Conservation (phyloP, 2,329 filamentous ascomycete species). For the Talaromyces sp. region DNA sequence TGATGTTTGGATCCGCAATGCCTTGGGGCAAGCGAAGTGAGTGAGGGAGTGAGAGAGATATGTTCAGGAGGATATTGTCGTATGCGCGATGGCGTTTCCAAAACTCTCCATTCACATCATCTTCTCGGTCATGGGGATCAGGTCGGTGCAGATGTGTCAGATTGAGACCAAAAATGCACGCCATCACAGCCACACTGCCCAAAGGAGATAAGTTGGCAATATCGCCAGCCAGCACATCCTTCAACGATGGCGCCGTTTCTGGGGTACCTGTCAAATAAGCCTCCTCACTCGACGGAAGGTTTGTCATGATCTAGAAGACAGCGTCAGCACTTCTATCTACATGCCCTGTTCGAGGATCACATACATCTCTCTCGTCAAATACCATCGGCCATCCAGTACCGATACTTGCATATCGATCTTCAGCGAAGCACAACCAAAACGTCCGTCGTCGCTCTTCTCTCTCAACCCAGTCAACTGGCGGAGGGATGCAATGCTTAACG, state of each 20-base stretch:
- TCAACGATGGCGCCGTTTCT: conserved; percentile 64
- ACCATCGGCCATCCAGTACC: conserved; percentile 97
- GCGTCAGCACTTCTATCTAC: conserved; percentile 19
- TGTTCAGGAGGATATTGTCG: conserved; percentile 87
- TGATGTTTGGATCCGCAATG: conserved; percentile 72
- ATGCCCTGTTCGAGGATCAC: conserved; percentile 20
- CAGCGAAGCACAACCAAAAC: conserved; percentile 90
- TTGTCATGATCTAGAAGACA: conserved; percentile 64
- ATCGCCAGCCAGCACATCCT: conserved; percentile 54
- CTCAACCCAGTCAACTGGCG: conserved; percentile 89
- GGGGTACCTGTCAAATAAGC: conserved; percentile 72
- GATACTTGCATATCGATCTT: conserved; percentile 90
- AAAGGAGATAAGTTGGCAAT: conserved; percentile 71
- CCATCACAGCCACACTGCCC: conserved; percentile 75
- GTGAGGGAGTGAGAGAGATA: conserved; percentile 74
- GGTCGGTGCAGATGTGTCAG: conserved; percentile 87
- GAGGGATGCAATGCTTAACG: conserved; percentile 85
- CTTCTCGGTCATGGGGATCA: conserved; percentile 72
- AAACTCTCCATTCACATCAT: conserved; percentile 87
- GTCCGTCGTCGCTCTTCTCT: conserved; percentile 84
- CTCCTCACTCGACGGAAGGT: conserved; percentile 78
- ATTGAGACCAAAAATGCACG: conserved; percentile 87
- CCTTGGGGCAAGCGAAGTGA: conserved; percentile 75
- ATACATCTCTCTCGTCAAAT: conserved; percentile 79
- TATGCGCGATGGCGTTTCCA: conserved; percentile 90